Base-by-base conservation (phyloP, 495 filamentous ascomycete species). In the Aspergillus diversus region DNA sequence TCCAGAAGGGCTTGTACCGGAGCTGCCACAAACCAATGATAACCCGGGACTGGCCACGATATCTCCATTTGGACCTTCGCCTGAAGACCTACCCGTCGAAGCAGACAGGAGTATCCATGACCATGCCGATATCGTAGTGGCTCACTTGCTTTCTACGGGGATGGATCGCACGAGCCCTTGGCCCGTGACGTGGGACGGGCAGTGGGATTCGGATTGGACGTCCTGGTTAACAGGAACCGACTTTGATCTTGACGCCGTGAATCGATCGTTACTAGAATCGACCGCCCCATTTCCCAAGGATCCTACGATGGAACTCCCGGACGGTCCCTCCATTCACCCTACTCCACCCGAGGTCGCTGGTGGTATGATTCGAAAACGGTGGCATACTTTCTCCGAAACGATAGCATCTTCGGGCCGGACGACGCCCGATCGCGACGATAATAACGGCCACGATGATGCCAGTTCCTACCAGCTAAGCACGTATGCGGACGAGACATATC, bases 401-500 rank as follows among this genome's bases (percentile, higher is more conserved):
- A 57, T 57, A 15, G 32, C 21, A 8, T 60, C 39, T 2, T 65
- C 59, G 1, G 59, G 63, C 3, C 60, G 59, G 34, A 66, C 54
- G 7, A 32, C 54, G n/a, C 37, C 37, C 37, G 37, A 27, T 27
- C 21, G 37, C 37, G 8, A 7, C 8, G 54, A 42, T 57, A 33
- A 33, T n/a, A 57, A 13, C 54, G 4, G 54, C 37, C 32, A 39
- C 32, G 2, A 34, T 55, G 56, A 65, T 60, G 27, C 52, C 63
- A 12, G 57, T 52, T 39, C 8, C 13, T 39, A 13, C 37, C 43
- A 51, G 55, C 15, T 60, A 53, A 13, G 46, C 15, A 60, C 16
- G 16, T 16, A 16, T 33, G 60, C 69, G 17, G 70, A 72, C 51
- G 69, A 72, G 7, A 17, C 59, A n/a, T 72, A 63, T 57, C 67